A percentile compares a stretch with the other conserved stretches of the same genome.
These are phyloP conservation scores for Aspergillus proliferans DNA, from an alignment of 2,329 filamentous ascomycete genomes.

Conservation along the genomic window DNA sequence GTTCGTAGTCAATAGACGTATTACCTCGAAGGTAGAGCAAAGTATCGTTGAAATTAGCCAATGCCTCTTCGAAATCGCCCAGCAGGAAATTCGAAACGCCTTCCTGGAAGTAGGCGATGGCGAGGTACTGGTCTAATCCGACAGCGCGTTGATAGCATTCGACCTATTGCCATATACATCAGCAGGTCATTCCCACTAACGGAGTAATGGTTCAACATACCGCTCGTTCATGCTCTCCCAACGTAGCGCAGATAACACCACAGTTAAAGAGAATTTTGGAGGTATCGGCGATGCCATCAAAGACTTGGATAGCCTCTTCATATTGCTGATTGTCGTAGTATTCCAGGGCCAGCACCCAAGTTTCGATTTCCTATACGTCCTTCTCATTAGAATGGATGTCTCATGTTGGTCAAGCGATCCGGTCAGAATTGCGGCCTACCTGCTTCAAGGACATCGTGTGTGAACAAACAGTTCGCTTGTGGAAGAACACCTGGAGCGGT, in stretches of 20 bases:
- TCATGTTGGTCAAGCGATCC: background rate
- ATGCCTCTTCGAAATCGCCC: constrained; percentile 92
- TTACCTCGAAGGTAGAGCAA: constrained; percentile 90
- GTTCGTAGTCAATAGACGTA: constrained; percentile 95
- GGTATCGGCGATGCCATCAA: constrained; percentile 83
- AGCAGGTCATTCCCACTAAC: constrained; percentile 3
- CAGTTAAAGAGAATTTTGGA: constrained; percentile 99
- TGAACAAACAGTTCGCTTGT: background rate
- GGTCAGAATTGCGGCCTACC: constrained; percentile 35
- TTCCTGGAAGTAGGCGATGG: constrained; percentile 96
- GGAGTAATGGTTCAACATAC: constrained; percentile 48
- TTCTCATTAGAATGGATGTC: constrained; percentile 3
- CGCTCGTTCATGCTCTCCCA: constrained; percentile 92
- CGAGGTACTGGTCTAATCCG: constrained; percentile 85
- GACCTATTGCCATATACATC: constrained; percentile 56
- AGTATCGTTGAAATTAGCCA: constrained; percentile 98
- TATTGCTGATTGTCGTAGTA: constrained; percentile 98
- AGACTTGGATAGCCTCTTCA: constrained; percentile 76
- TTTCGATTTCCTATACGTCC: constrained; percentile 80
- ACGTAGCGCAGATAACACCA: constrained; percentile 92
- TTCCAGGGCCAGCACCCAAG: constrained; percentile 85
- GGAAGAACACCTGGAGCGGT: background rate
- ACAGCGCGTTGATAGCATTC: constrained; percentile 92
- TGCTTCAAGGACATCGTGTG: constrained; percentile 56
- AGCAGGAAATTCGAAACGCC: constrained; percentile 97